Percentiles rank a stretch among this genome's conserved stretches.
These are phyloP conservation scores for Syzygium aqueum DNA, from an alignment of 345 rosid species.

Conservation along the genomic window DNA sequence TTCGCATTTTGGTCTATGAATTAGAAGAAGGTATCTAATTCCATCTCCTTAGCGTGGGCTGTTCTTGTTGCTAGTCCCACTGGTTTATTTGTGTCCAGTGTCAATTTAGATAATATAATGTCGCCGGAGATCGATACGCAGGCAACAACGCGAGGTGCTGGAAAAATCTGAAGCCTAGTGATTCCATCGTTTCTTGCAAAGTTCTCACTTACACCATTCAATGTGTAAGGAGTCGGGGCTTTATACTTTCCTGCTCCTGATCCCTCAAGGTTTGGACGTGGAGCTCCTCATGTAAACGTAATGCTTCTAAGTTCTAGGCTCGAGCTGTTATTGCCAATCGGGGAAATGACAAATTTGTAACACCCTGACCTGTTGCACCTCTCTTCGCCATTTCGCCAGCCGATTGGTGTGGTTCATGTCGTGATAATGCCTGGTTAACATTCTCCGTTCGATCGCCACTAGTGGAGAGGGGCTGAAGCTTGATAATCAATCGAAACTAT, in stretches of 20 bases:
- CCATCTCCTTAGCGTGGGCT: neutral
- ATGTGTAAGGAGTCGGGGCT: neutral
- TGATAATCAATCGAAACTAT: neutral
- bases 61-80: neutral
- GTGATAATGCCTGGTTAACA: neutral
- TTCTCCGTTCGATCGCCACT: neutral
- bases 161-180: neutral
- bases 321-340: neutral
- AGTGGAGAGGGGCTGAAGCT: neutral
- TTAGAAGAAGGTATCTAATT: neutral
- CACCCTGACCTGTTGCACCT: neutral
- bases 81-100: neutral
- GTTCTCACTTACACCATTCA: neutral
- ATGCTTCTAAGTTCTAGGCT: neutral
- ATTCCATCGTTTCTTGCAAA: neutral
- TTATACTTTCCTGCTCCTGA: neutral
- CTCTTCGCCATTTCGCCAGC: neutral
- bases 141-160: neutral
- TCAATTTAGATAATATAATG: neutral
- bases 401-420: neutral
- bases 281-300: neutral
- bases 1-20: neutral
- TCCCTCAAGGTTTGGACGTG: no score
- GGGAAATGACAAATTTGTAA: neutral
- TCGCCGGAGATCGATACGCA: no score